Percentiles rank a stretch among this genome's conserved stretches.
These are phyloP conservation scores for Discostella stelligera DNA, from an alignment of 352 stramenopile species.

Conservation along the genomic window DNA sequence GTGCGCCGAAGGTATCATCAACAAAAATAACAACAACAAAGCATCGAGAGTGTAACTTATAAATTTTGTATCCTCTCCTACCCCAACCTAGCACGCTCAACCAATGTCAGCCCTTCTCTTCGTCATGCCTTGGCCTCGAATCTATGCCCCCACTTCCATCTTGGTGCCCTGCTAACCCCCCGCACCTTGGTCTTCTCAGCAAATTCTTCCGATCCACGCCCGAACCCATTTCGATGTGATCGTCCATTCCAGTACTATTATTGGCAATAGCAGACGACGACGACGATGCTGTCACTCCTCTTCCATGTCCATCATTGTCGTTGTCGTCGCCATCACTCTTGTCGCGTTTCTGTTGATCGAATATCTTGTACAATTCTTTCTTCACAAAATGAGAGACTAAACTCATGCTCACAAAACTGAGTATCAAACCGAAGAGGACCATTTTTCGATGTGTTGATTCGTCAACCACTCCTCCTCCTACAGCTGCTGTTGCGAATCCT, in stretches of 20 bases:
- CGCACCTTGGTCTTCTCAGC: conserved; percentile 23
- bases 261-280: not conserved
- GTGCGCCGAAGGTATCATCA: no score
- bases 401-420: conserved; percentile 76
- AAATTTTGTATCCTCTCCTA: no score
- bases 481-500: not conserved
- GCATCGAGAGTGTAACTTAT: no score
- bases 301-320: no score
- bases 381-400: conserved; percentile 69
- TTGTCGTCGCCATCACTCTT: conserved; percentile 15
- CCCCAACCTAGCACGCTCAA: no score
- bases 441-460: conserved; percentile 70
- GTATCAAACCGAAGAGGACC: conserved; percentile 63
- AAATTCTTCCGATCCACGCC: conserved; percentile 21
- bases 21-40: no score
- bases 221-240: conserved; percentile 24
- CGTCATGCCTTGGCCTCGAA: conserved; percentile 9
- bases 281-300: not conserved
- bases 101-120: conserved; percentile 28
- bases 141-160: conserved; percentile 9
- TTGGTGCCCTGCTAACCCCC: conserved; percentile 5
- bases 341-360: conserved; percentile 41
- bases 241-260: not conserved
- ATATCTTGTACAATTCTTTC: conserved; percentile 62
- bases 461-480: conserved; percentile 28